Evolutionary conservation across 1,139 yeast genomes (phyloP), one percentile per base, ranked within the genome.

Genomic region (Yueomyces sp.): DNA sequence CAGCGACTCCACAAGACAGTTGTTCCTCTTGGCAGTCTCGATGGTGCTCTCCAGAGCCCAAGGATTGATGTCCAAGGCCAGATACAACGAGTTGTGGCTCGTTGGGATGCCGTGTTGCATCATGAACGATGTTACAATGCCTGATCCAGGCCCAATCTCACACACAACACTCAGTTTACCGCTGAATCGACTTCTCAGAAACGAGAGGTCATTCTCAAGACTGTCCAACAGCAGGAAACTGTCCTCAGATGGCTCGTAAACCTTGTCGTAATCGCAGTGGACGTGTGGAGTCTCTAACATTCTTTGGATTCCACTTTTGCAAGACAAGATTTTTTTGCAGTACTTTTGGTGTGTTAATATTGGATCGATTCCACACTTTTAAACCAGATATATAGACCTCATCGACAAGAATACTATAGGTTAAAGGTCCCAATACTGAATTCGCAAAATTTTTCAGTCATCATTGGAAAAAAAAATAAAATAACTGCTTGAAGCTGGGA

Each of bases 241-340:
- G 65, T 91, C 98, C 54, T 91, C 98, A 0, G 95, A 76, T 0
- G 97, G 97, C 56, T 91, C 97, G 59, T 91, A 91, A 3, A 89
- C 95, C 47, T 65, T 67, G 26, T 65, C 67, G 45, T 65, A 70
- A 46, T 75, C 75, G 8, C 72, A 68, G 9, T 62, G 56, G 1
- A 65, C 65, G 5, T 62, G 57, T 0, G 85, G 84, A 0, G 84
- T 78, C 3, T 79, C 70, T 1, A 75, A 61, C 82, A 76, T 77
- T 3, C 8, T 11, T 7, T 30, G 32, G 32, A 30, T 7, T 30
- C 19, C 19, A 19, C 2, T 19, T 19, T 19, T 19, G 19, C 19
- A 19, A 19, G 19, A 19, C 19, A 19, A 19, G 19, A 19, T 19
- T 19, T 19, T 19, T 19, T 19, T 19, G 19, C 19, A 19, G 19